A percentile compares a stretch with the other conserved stretches of the same genome.
Conservation (phyloP, 352 stramenopile genomes). For the Bremia lactucae region DNA sequence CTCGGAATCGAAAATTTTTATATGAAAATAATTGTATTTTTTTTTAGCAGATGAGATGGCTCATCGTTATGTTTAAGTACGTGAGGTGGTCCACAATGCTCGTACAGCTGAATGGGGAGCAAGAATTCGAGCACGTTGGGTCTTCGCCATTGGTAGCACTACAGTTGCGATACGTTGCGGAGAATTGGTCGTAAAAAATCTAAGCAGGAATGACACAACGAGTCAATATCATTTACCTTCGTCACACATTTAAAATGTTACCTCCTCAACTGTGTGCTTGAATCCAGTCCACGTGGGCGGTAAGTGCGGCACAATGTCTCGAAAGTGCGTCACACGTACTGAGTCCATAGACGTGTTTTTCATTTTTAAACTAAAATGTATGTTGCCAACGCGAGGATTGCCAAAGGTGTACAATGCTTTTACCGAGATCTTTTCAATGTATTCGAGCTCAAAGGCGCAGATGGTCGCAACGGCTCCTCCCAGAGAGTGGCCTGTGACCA, state of each 20-base stretch:
- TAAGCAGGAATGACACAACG: conserved; percentile 14
- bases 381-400: conserved; percentile 65
- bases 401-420: conserved; percentile 61
- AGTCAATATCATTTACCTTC: too few species aligned
- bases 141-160: conserved; percentile 56
- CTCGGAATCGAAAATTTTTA: too few species aligned
- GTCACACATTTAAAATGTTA: too few species aligned
- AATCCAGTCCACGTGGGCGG: conserved; percentile 71
- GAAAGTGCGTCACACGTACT: conserved; percentile 68
- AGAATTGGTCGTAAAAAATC: conserved; percentile 81
- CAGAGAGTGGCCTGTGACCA: conserved; percentile 68
- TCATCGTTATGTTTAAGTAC: conserved; percentile 85
- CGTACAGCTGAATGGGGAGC: conserved; percentile 62
- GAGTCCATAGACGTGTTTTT: conserved; percentile 45
- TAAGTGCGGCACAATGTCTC: conserved; percentile 66
- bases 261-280: conserved; percentile 61
- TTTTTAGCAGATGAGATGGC: conserved; percentile 72
- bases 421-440: conserved; percentile 47
- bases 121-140: conserved; percentile 49
- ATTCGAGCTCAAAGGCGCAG: conserved; percentile 63
- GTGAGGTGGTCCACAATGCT: conserved; percentile 80
- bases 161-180: conserved; percentile 45
- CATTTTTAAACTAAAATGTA: conserved; percentile 44
- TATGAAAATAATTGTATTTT: conserved; percentile 7
- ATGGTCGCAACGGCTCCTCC: conserved; percentile 61